Conservation (phyloP, 768 basidiomycete genomes). For the Serendipita vermifera region DNA sequence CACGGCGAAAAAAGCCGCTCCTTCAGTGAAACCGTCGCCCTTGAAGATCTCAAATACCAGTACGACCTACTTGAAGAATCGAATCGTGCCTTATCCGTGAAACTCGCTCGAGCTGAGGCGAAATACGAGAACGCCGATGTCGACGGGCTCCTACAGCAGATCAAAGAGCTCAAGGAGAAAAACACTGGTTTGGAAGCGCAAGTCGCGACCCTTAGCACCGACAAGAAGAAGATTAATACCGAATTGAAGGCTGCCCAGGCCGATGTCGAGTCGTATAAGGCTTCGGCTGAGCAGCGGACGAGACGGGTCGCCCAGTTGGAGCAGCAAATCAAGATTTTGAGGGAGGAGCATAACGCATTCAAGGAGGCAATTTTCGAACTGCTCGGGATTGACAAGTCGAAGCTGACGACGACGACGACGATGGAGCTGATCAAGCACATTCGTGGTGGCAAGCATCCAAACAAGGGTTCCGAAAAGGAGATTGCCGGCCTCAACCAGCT, state of each 20-base stretch:
- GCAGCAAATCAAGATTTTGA: neutral
- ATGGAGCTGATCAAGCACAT: neutral
- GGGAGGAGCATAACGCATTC: neutral
- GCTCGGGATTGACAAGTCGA: neutral
- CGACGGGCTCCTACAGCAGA: no score
- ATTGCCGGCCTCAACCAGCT: neutral
- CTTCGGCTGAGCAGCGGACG: neutral
- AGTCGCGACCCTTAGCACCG: neutral
- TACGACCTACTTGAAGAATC: neutral
- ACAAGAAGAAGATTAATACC: neutral
- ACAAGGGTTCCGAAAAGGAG: neutral
- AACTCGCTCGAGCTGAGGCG: neutral
- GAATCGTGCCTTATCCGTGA: neutral
- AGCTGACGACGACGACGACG: neutral
- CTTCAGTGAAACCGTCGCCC: neutral
- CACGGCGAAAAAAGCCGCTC: neutral
- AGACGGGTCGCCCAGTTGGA: neutral
- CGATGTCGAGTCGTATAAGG: neutral
- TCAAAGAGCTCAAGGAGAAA: neutral
- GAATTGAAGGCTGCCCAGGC: neutral
- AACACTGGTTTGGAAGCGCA: neutral
- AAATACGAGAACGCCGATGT: neutral
- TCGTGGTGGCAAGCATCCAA: neutral
- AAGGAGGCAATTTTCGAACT: neutral
- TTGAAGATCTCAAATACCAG: neutral